Evolutionary conservation across 2,329 filamentous ascomycete species (phyloP).

Genomic region (Pyrenochaeta sp.): DNA sequence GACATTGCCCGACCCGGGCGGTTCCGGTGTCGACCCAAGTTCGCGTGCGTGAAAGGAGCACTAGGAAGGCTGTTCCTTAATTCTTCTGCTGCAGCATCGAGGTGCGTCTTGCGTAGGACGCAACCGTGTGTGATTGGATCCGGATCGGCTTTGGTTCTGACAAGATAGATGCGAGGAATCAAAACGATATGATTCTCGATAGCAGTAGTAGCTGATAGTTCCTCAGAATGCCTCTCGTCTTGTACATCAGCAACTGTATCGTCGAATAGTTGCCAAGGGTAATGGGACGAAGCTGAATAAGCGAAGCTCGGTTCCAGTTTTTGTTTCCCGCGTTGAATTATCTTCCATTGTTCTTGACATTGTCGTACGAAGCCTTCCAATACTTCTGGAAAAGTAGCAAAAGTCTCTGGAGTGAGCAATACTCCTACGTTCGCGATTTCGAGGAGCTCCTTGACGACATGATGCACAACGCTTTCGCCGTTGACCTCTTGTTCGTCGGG

Average conservation of each 20-base stretch:
- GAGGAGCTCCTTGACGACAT: background rate
- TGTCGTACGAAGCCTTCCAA: background rate
- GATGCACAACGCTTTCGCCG: background rate
- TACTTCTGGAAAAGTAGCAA: background rate
- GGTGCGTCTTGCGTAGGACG: background rate
- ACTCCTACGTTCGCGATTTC: background rate
- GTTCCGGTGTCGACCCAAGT: background rate
- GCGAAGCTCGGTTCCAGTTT: conserved; percentile 2
- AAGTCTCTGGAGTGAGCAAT: background rate
- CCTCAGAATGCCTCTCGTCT: background rate
- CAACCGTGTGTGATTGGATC: background rate
- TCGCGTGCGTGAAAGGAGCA: background rate
- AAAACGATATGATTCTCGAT: background rate
- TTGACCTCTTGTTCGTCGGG: conserved; percentile 1
- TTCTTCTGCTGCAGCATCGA: background rate
- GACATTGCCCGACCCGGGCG: background rate
- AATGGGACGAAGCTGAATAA: background rate
- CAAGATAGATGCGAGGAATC: background rate
- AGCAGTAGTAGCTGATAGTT: background rate
- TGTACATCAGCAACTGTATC: background rate
- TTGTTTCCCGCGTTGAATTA: conserved; percentile 1
- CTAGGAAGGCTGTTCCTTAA: background rate
- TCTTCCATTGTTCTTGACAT: background rate
- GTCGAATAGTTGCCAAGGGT: background rate
- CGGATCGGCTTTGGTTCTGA: background rate